A percentile compares a stretch with the other conserved stretches of the same genome.
These are phyloP conservation scores for Helichrysum umbraculigerum DNA, from an alignment of 129 eudicot genomes.

Conservation along the genomic window DNA sequence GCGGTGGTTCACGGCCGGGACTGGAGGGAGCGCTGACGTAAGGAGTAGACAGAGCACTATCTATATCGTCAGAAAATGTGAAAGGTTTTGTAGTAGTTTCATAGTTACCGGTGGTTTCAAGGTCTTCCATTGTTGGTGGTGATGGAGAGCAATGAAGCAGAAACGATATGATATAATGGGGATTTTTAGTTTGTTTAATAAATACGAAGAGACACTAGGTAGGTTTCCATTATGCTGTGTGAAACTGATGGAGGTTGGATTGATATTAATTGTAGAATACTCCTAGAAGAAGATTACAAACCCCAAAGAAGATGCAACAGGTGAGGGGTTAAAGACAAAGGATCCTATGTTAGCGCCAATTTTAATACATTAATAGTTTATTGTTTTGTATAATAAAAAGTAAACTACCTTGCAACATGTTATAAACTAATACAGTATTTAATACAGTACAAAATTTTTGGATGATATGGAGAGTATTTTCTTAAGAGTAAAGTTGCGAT, in stretches of 20 bases:
- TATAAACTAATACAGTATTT: too few relatives aligned
- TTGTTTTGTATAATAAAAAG: not conserved
- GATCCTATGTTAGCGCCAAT: conserved; percentile 23
- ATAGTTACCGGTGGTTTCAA: conserved; percentile 19
- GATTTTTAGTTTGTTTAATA: not conserved
- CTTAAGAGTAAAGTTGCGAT: too few relatives aligned
- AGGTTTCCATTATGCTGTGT: not conserved
- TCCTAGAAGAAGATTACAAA: conserved; percentile 10
- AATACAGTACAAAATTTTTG: too few relatives aligned
- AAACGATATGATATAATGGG: not conserved
- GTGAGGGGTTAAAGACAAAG: conserved; percentile 6
- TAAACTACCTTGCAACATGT: not conserved
- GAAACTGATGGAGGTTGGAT: not conserved
- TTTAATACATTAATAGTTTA: not conserved
- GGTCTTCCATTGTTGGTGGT: conserved; percentile 29
- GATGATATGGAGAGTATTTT: not conserved
- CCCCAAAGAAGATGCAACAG: conserved; percentile 10
- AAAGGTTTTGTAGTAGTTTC: not conserved
- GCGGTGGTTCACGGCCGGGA: conserved; percentile 50
- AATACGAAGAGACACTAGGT: not conserved
- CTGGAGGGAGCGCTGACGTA: conserved; percentile 81
- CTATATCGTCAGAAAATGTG: conserved; percentile 42
- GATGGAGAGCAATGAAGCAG: not conserved
- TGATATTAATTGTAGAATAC: not conserved
- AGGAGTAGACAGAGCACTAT: conserved; percentile 66